phyloP scores from a whole-genome alignment of 192 early-diverging fungal genomes.

The Thamnidium elegans region DNA sequence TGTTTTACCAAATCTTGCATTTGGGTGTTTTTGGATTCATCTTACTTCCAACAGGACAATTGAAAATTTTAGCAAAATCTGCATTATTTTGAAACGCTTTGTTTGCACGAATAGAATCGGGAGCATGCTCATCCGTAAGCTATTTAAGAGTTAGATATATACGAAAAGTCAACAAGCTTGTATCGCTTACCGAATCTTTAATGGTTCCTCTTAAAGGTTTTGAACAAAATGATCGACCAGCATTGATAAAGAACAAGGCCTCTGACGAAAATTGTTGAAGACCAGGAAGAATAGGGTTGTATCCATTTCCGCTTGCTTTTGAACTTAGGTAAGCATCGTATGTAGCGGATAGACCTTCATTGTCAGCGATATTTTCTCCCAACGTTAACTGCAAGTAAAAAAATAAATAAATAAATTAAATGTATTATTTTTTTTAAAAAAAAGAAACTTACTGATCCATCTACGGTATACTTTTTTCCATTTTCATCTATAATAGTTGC shows the following conservation, averaged over 20 bases:
- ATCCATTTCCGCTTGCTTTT: conserved; percentile 27
- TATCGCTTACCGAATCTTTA: conserved; percentile 12
- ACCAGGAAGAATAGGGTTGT: conserved; percentile 38
- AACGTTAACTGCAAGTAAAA: conserved; percentile 38
- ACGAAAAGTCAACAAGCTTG: not conserved
- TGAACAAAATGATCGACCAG: conserved; percentile 64
- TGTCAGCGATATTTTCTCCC: conserved; percentile 70
- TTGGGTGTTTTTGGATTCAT: conserved; percentile 66
- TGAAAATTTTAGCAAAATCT: conserved; percentile 63
- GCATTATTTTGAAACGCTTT: conserved; percentile 59
- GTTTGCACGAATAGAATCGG: conserved; percentile 59
- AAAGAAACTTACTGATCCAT: conserved; percentile 42
- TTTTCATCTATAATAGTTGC: conserved; percentile 44
- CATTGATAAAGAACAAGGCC: conserved; percentile 63
- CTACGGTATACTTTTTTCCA: conserved; percentile 40
- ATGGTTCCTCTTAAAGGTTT: conserved; percentile 36
- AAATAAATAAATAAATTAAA: not conserved
- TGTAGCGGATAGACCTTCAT: conserved; percentile 56
- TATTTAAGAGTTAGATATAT: not conserved
- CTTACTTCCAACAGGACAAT: conserved; percentile 50
- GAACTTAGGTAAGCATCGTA: conserved; percentile 45
- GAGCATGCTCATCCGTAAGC: conserved; percentile 62
- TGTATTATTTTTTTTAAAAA: not conserved
- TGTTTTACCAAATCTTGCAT: conserved; percentile 41
- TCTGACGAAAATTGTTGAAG: conserved; percentile 46